Percentiles rank a stretch among this genome's conserved stretches.
Evolutionary conservation across 495 filamentous ascomycete genomes (phyloP).

Genomic region (Penicillium arizonense): DNA sequence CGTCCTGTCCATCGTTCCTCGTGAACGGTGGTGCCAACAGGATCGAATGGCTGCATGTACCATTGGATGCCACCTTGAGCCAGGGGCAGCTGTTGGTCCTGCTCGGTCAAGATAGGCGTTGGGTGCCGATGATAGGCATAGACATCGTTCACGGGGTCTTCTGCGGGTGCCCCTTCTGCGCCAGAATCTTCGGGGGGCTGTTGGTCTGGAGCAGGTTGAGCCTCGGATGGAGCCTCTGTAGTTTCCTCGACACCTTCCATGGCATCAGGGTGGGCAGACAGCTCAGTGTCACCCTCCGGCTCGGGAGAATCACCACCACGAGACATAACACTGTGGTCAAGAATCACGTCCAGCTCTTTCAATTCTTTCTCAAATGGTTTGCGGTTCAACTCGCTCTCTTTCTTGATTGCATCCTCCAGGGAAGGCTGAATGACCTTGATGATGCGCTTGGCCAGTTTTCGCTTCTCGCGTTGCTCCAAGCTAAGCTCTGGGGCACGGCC

Average conservation of each 20-base stretch:
- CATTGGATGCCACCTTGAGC: conserved; percentile 77
- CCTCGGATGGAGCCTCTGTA: background rate
- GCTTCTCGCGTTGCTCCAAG: conserved; percentile 62
- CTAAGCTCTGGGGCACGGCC: conserved; percentile 55
- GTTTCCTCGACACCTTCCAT: conserved; percentile 23
- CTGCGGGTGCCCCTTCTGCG: conserved; percentile 11
- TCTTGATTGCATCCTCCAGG: conserved; percentile 71
- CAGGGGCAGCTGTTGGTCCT: conserved; percentile 55
- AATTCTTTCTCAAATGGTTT: conserved; percentile 67
- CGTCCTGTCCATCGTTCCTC: conserved; percentile 78
- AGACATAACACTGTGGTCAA: conserved; percentile 58
- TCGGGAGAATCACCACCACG: conserved; percentile 39
- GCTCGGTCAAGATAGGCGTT: conserved; percentile 29
- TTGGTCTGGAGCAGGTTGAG: conserved; percentile 1
- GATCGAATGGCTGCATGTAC: conserved; percentile 84
- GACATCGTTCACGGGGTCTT: conserved; percentile 11
- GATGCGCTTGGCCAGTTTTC: conserved; percentile 77
- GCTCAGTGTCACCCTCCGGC: conserved; percentile 20
- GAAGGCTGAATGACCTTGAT: conserved; percentile 74
- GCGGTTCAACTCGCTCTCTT: conserved; percentile 74
- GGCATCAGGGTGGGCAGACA: conserved; percentile 11
- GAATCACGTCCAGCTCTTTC: conserved; percentile 68
- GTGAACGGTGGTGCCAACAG: conserved; percentile 69
- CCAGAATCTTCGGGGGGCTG: conserved; percentile 6
- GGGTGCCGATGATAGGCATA: conserved; percentile 21